Evolutionary conservation across 208 protist species (phyloP).

Genomic region (Acanthamoeba culbertsoni): DNA sequence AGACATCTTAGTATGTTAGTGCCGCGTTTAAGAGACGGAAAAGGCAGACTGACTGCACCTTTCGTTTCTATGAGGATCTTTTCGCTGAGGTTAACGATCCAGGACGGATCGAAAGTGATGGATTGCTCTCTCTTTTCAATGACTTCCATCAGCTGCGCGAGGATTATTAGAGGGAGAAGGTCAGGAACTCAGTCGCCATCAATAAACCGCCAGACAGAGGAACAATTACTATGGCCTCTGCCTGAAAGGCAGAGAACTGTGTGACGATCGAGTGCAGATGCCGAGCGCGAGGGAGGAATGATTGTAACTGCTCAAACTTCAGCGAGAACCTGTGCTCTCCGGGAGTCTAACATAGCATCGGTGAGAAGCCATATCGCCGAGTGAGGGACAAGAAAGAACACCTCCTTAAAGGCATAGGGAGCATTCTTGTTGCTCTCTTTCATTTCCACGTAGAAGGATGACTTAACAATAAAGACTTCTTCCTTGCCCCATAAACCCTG

Average conservation of each 20-base stretch:
- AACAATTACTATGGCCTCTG: neutral
- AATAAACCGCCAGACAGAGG: neutral
- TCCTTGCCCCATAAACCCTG: neutral
- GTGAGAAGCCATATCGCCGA: neutral
- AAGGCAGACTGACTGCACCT: neutral
- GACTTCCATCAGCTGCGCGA: slow-evolving; percentile 53
- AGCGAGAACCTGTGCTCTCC: slow-evolving; percentile 36
- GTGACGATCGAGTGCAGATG: neutral
- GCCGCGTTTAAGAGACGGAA: too few species aligned
- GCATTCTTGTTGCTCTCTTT: slow-evolving; percentile 74
- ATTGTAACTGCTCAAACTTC: neutral
- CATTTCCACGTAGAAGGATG: slow-evolving; percentile 60
- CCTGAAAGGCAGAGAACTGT: neutral
- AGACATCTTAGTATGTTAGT: neutral
- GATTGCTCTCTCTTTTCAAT: slow-evolving; percentile 67
- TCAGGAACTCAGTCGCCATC: too few species aligned
- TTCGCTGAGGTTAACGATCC: slow-evolving; percentile 71
- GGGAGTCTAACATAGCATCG: neutral
- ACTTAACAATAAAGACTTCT: neutral
- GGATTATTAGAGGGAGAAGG: neutral
- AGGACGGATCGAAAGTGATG: slow-evolving; percentile 63
- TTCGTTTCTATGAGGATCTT: slow-evolving; percentile 56
- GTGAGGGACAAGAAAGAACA: neutral
- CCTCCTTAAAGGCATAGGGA: slow-evolving; percentile 70
- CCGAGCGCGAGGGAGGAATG: neutral